These are phyloP conservation scores for Pseudogymnoascus sp. DNA, from an alignment of 2,329 filamentous ascomycete genomes.

Conservation along the genomic window DNA sequence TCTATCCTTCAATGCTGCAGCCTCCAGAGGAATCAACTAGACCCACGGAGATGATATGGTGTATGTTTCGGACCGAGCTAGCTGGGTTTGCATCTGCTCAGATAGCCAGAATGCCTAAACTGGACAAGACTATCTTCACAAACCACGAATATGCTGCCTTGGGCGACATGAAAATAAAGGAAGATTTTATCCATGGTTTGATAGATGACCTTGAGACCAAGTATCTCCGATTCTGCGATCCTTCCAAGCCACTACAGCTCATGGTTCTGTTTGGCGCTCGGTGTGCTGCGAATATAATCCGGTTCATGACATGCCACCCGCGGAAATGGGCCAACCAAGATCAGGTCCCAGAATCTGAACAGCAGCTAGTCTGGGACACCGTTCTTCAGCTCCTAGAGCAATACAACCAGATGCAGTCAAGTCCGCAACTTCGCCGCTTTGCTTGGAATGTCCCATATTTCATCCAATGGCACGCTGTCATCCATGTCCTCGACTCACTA, in stretches of 20 bases:
- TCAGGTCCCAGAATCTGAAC: conserved; percentile 15
- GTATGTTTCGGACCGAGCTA: conserved; percentile 11
- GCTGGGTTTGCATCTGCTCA: conserved; percentile 8
- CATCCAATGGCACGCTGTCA: conserved; percentile 19
- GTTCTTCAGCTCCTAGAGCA: conserved; percentile 27
- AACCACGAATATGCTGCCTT: conserved; percentile 12
- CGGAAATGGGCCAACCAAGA: conserved; percentile 13
- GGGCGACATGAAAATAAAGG: conserved; percentile 10
- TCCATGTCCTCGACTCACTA: conserved; percentile 21
- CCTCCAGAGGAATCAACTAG: conserved; percentile 40
- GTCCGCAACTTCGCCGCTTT: conserved; percentile 17
- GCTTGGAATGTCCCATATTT: conserved; percentile 19
- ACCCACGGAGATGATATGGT: conserved; percentile 44
- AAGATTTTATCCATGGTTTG: conserved; percentile 17
- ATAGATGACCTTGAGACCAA: conserved; percentile 31
- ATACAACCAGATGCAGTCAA: conserved; percentile 26
- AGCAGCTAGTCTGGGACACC: conserved; percentile 20
- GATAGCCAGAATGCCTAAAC: conserved; percentile 6
- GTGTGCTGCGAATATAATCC: conserved; percentile 9
- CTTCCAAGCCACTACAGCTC: conserved; percentile 28
- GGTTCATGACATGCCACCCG: conserved; percentile 18
- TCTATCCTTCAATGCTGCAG: conserved; percentile 47
- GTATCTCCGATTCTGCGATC: conserved; percentile 32
- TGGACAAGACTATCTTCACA: conserved; percentile 7
- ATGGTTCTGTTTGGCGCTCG: conserved; percentile 13